phyloP scores from a whole-genome alignment of 805 yeast genomes.

The Barnettozyma siamensis region DNA sequence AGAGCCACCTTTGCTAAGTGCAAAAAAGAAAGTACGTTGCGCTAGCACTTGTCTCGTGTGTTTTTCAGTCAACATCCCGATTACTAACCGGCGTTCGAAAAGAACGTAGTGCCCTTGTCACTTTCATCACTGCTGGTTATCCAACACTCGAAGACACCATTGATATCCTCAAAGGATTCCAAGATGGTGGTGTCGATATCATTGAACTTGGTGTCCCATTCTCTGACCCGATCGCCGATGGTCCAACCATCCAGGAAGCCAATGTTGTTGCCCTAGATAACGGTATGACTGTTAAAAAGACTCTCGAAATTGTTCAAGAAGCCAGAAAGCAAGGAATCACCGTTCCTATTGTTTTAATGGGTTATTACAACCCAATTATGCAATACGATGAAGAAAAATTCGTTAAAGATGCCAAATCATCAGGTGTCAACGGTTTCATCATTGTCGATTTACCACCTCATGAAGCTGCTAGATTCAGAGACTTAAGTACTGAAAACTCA shows the following conservation, averaged over 20 bases:
- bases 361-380: slow-evolving; percentile 92
- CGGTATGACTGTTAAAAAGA: slow-evolving; percentile 65
- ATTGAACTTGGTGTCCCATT: slow-evolving; percentile 96
- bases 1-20: slow-evolving; percentile 57
- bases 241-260: slow-evolving; percentile 92
- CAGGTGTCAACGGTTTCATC: slow-evolving; percentile 93
- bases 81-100: not conserved
- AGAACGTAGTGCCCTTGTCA: slow-evolving; percentile 80
- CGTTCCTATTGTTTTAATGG: slow-evolving; percentile 91
- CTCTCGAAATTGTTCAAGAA: slow-evolving; percentile 62
- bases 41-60: no score
- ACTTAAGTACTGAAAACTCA: slow-evolving; percentile 58
- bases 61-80: not conserved
- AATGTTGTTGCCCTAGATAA: slow-evolving; percentile 78
- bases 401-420: slow-evolving; percentile 69
- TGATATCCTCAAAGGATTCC: slow-evolving; percentile 81
- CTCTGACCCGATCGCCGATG: slow-evolving; percentile 98
- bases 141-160: slow-evolving; percentile 87
- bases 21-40: slow-evolving; percentile 39
- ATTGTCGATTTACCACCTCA: slow-evolving; percentile 97
- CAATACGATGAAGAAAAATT: slow-evolving; percentile 84
- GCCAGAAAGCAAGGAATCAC: slow-evolving; percentile 84
- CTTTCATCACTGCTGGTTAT: slow-evolving; percentile 91
- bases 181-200: slow-evolving; percentile 92
- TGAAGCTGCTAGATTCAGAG: slow-evolving; percentile 86